Percentiles rank a stretch among this genome's conserved stretches.
Conservation (phyloP, 768 basidiomycete species). For the Agrocybe praecox region DNA sequence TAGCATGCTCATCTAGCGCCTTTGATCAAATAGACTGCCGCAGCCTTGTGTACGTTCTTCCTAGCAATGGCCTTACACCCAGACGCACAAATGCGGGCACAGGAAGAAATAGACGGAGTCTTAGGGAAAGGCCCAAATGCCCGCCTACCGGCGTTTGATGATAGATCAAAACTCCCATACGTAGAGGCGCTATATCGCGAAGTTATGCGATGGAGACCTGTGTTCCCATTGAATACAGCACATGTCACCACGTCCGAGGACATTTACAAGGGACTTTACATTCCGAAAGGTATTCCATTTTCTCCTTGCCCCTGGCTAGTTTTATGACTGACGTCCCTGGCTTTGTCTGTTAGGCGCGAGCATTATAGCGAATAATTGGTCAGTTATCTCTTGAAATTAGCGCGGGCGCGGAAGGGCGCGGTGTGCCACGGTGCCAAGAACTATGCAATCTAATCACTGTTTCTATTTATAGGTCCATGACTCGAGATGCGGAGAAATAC, state of each 20-base stretch:
- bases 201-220: constrained; percentile 23
- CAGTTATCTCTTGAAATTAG: neutral
- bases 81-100: constrained; percentile 31
- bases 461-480: constrained; percentile 20
- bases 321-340: too few species aligned
- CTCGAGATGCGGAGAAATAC: constrained; percentile 23
- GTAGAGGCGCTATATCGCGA: constrained; percentile 20
- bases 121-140: constrained; percentile 21
- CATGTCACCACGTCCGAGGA: constrained; percentile 27
- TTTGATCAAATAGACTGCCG: constrained; percentile 7
- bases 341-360: constrained; percentile 10
- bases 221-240: constrained; percentile 18
- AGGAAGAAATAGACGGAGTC: constrained; percentile 32
- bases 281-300: constrained; percentile 26
- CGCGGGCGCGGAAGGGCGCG: too few species aligned
- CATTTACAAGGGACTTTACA: constrained; percentile 28
- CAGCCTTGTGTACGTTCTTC: constrained; percentile 22
- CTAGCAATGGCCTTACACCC: constrained; percentile 33
- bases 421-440: too few species aligned
- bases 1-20: neutral
- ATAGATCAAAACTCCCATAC: constrained; percentile 28
- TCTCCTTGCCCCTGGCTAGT: neutral
- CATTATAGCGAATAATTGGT: constrained; percentile 21
- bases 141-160: constrained; percentile 28
- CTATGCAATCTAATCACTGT: neutral